Evolutionary conservation across 441 rosid species (phyloP).

Genomic region (Corymbia calophylla): DNA sequence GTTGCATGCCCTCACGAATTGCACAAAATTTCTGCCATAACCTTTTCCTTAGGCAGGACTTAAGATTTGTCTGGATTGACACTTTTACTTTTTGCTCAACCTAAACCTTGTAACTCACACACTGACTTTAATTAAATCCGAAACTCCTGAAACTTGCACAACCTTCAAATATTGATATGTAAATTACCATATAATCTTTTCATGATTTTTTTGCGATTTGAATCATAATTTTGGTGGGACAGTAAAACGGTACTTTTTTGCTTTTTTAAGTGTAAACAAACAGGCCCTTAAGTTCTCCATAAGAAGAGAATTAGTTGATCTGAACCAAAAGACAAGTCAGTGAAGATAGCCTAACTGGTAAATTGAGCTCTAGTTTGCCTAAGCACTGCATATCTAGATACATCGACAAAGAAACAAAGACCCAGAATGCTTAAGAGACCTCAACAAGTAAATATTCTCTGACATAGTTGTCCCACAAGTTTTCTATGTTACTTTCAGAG

Average conservation of each 20-base stretch:
- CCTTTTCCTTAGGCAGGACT: background rate
- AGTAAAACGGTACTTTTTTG: background rate
- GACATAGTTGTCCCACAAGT: background rate
- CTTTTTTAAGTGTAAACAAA: background rate
- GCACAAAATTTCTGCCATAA: background rate
- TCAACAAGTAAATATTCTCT: background rate
- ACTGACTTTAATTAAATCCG: background rate
- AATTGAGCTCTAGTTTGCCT: background rate
- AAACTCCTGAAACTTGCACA: background rate
- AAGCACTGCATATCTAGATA: background rate
- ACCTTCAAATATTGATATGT: background rate
- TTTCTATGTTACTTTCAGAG: background rate
- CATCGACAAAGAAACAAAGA: background rate
- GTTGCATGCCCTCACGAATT: background rate
- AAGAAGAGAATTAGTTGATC: background rate
- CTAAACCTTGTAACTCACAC: background rate
- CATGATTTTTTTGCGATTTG: background rate
- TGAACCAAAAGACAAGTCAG: background rate
- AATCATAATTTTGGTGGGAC: background rate
- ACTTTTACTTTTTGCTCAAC: background rate
- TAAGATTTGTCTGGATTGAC: background rate
- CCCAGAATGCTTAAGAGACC: background rate
- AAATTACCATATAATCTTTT: background rate
- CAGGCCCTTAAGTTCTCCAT: background rate
- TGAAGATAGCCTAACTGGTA: background rate